Evolutionary conservation across 306 rosid genomes (phyloP).

Genomic region (Clitoria ternatea): DNA sequence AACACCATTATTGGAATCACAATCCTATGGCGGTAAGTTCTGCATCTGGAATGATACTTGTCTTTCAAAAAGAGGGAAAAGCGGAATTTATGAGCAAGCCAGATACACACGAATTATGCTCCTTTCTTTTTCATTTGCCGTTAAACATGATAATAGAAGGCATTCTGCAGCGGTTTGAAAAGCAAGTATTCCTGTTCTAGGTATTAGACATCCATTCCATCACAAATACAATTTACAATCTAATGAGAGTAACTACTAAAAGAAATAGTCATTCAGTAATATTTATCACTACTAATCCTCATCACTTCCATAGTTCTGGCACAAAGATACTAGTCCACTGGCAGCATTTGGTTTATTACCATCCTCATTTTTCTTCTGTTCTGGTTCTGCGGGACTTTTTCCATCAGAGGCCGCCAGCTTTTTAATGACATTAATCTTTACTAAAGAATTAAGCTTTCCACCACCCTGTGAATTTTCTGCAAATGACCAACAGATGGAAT

Average conservation of each 20-base stretch:
- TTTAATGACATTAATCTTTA: constrained; percentile 48
- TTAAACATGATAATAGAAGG: too few relatives aligned
- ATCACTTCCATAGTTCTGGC: constrained; percentile 53
- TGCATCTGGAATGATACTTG: too few relatives aligned
- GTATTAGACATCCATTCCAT: too few relatives aligned
- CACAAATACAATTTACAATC: too few relatives aligned
- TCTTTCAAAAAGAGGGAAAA: too few relatives aligned
- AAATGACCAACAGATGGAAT: not conserved
- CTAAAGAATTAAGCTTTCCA: constrained; percentile 42
- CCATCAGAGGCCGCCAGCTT: constrained; percentile 39
- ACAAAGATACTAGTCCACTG: constrained; percentile 38
- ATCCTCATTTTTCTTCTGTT: constrained; percentile 26
- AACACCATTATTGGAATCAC: too few relatives aligned
- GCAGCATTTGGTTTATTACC: constrained; percentile 9
- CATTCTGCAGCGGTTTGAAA: not conserved
- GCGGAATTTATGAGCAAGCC: too few relatives aligned
- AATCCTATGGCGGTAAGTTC: too few relatives aligned
- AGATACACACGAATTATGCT: too few relatives aligned
- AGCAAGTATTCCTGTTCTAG: too few relatives aligned
- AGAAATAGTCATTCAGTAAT: not conserved
- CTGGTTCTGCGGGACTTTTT: constrained; percentile 18
- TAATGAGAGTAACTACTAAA: not conserved
- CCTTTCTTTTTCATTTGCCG: too few relatives aligned
- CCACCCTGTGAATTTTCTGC: constrained; percentile 40
- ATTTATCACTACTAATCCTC: constrained; percentile 38